Evolutionary conservation across 2,329 filamentous ascomycete species (phyloP).

Genomic region (Pseudogymnoascus sp.): DNA sequence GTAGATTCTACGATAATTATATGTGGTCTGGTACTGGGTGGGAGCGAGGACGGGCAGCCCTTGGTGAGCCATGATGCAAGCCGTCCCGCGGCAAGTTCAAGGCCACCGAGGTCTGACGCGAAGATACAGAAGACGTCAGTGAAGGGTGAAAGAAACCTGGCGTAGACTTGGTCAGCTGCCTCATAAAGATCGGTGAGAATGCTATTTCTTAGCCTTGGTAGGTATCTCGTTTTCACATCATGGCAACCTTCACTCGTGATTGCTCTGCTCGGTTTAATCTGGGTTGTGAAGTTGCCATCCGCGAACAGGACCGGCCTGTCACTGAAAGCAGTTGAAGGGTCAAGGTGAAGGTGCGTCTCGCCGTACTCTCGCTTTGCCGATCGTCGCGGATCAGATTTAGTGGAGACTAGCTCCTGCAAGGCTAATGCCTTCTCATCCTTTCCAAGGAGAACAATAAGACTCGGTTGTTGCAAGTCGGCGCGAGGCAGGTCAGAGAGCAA

Average conservation of each 20-base stretch:
- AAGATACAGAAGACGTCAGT: slow-evolving; percentile 27
- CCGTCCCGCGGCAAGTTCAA: slow-evolving; percentile 19
- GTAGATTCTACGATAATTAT: slow-evolving; percentile 24
- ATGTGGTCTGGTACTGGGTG: slow-evolving; percentile 17
- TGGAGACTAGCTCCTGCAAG: slow-evolving; percentile 21
- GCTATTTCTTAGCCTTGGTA: background rate
- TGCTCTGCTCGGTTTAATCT: background rate
- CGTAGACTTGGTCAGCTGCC: slow-evolving; percentile 14
- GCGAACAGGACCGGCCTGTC: slow-evolving; percentile 1
- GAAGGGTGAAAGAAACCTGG: slow-evolving; percentile 21
- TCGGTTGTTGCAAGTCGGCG: slow-evolving; percentile 17
- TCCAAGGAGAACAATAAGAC: slow-evolving; percentile 20
- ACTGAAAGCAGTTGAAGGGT: background rate
- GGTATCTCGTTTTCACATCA: background rate
- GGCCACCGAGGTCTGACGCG: slow-evolving; percentile 21
- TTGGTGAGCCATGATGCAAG: slow-evolving; percentile 20
- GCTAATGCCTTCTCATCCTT: slow-evolving; percentile 21
- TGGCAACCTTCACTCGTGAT: background rate
- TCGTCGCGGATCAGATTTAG: background rate
- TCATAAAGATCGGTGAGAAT: background rate
- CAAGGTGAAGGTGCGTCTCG: background rate
- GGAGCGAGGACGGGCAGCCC: slow-evolving; percentile 15
- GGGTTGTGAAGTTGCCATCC: background rate
- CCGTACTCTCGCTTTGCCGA: background rate
- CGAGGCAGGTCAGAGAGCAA: slow-evolving; percentile 19